Percentiles rank a stretch among this genome's conserved stretches.
Evolutionary conservation across 169 alveolate genomes (phyloP).

Genomic region (Plasmodium yoelii): DNA sequence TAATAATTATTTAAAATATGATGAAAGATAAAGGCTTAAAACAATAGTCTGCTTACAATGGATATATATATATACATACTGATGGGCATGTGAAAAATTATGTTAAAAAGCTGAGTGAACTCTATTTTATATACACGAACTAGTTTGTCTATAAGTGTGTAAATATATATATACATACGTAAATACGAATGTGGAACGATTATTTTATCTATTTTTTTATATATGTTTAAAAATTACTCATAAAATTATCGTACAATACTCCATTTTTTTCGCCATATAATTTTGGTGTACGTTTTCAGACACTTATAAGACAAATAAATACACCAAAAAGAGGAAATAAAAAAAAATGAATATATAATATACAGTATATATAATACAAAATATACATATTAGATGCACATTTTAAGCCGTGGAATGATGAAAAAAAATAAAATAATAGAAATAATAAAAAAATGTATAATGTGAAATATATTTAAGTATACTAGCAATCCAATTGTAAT

Average conservation of each 20-base stretch:
- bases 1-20: too few relatives aligned
- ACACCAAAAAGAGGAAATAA: not conserved
- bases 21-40: too few relatives aligned
- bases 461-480: constrained; percentile 26
- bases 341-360: constrained; percentile 5
- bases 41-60: too few relatives aligned
- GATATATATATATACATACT: too few relatives aligned
- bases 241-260: not conserved
- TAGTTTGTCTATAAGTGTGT: too few relatives aligned
- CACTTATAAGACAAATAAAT: constrained; percentile 27
- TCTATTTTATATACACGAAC: too few relatives aligned
- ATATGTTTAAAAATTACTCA: not conserved
- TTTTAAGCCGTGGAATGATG: not conserved
- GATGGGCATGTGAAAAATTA: too few relatives aligned
- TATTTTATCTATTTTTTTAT: constrained; percentile 1
- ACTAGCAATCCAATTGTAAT: constrained; percentile 15
- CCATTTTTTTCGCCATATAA: not conserved
- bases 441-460: constrained; percentile 31
- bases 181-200: too few relatives aligned
- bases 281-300: not conserved
- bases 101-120: too few relatives aligned
- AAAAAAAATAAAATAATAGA: constrained; percentile 21
- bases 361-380: constrained; percentile 1
- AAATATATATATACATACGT: too few relatives aligned
- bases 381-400: constrained; percentile 37